Conservation (phyloP, 345 rosid genomes). For the Bruguiera gymnorhiza region DNA sequence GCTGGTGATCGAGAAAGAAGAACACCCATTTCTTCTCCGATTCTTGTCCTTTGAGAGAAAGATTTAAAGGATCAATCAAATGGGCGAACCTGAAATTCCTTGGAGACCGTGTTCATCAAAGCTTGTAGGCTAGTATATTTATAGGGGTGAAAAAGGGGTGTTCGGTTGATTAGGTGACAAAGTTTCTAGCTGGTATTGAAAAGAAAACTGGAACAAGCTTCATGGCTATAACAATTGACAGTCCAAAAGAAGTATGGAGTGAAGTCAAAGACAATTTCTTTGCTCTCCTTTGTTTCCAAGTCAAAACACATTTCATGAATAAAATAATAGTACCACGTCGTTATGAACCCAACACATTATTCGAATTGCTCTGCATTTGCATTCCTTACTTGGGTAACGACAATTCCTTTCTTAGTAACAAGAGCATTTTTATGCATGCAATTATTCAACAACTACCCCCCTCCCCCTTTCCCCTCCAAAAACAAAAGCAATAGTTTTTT, state of each 20-base stretch:
- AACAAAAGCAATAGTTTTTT: too few species aligned
- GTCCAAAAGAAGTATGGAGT: slow-evolving; percentile 71
- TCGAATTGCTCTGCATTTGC: too few species aligned
- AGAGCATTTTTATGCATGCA: too few species aligned
- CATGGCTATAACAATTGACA: slow-evolving; percentile 5
- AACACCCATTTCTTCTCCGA: slow-evolving; percentile 19
- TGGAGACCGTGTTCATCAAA: slow-evolving; percentile 2
- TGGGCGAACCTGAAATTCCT: neutral
- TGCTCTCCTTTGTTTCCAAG: slow-evolving; percentile 40
- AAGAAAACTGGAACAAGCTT: neutral
- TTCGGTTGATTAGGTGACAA: slow-evolving; percentile 16
- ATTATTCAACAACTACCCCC: too few species aligned
- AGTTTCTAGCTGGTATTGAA: neutral
- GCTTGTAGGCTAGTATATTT: slow-evolving; percentile 22
- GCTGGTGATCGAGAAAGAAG: slow-evolving; percentile 27
- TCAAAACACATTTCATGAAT: slow-evolving; percentile 14
- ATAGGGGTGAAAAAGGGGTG: slow-evolving; percentile 27
- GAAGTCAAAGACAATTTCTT: slow-evolving; percentile 56
- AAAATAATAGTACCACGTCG: neutral
- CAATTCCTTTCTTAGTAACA: too few species aligned
- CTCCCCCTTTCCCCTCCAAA: too few species aligned
- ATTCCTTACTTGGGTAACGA: too few species aligned
- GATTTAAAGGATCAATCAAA: neutral
- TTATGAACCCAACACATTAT: too few species aligned
- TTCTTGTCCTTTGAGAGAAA: neutral